Percentiles rank a stretch among this genome's conserved stretches.
Conservation (phyloP, 345 rosid genomes). For the Linum lewisii region DNA sequence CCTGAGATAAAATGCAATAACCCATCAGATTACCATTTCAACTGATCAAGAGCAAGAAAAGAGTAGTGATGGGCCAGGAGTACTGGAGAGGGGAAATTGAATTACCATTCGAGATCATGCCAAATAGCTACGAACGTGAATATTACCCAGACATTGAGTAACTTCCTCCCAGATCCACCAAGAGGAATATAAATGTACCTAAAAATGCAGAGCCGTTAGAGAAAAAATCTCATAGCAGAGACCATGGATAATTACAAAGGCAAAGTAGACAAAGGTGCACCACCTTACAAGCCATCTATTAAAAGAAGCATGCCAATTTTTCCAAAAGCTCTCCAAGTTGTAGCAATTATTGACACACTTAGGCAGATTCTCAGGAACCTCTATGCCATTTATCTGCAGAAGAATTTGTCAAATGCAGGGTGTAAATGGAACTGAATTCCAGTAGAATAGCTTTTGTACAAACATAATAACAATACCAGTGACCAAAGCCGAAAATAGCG, state of each 20-base stretch:
- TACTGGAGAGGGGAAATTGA: no score
- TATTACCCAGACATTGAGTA: slow-evolving; percentile 77
- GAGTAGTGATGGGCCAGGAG: no score
- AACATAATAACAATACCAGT: slow-evolving; percentile 41
- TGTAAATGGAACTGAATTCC: slow-evolving; percentile 3
- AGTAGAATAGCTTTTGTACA: slow-evolving; percentile 5
- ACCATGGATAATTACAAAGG: slow-evolving; percentile 2
- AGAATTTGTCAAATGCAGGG: not conserved
- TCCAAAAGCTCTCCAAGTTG: slow-evolving; percentile 87
- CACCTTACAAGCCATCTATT: slow-evolving; percentile 99
- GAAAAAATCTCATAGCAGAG: slow-evolving; percentile 8
- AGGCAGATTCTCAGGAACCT: slow-evolving; percentile 87
- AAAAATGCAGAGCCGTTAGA: slow-evolving; percentile 10
- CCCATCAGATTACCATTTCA: slow-evolving; percentile 14
- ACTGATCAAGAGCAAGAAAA: not conserved
- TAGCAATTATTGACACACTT: slow-evolving; percentile 86
- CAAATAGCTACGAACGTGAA: slow-evolving; percentile 94
- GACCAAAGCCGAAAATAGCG: slow-evolving; percentile 96
- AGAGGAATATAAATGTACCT: slow-evolving; percentile 97
- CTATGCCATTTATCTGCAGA: slow-evolving; percentile 71
- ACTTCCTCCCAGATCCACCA: slow-evolving; percentile 80
- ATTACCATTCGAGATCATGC: slow-evolving; percentile 96
- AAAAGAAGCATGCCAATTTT: slow-evolving; percentile 96
- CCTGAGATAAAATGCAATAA: slow-evolving; percentile 40
- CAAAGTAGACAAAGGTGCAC: slow-evolving; percentile 27